phyloP scores from a whole-genome alignment of 2,329 filamentous ascomycete genomes.

The Curvularia spicifera region DNA sequence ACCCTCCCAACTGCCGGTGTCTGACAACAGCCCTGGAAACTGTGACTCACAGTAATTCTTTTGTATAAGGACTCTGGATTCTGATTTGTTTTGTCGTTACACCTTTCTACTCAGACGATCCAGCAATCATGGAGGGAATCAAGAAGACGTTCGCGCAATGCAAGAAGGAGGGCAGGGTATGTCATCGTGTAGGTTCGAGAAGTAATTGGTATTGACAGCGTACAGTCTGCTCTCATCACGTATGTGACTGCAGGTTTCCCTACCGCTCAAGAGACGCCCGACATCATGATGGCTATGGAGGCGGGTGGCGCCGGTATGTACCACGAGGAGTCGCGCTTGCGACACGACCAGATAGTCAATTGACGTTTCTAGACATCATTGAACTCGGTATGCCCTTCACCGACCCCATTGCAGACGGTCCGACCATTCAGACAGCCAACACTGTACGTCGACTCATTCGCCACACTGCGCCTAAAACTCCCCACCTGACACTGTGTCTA shows the following conservation, averaged over 20 bases:
- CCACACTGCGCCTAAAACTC: constrained; percentile 15
- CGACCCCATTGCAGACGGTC: constrained; percentile 96
- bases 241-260: constrained; percentile 97
- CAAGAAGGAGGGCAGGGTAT: constrained; percentile 57
- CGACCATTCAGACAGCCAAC: constrained; percentile 95
- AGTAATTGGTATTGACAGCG: constrained; percentile 15
- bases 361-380: constrained; percentile 73
- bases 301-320: constrained; percentile 83
- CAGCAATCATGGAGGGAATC: constrained; percentile 53
- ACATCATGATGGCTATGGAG: constrained; percentile 87
- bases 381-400: constrained; percentile 97
- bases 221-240: constrained; percentile 82
- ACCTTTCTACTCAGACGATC: background rate
- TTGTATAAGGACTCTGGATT: constrained; percentile 16
- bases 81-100: constrained; percentile 1
- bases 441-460: constrained; percentile 62
- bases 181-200: constrained; percentile 2
- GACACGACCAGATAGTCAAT: constrained; percentile 10
- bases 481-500: constrained; percentile 24
- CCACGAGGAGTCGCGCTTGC: constrained; percentile 1
- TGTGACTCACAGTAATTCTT: constrained; percentile 23
- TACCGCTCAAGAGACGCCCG: constrained; percentile 77
- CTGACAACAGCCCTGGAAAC: constrained; percentile 9
- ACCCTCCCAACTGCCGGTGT: constrained; percentile 9
- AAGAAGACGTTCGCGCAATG: constrained; percentile 59